phyloP scores from a whole-genome alignment of 805 yeast genomes.

The Ogataea siamensis region DNA sequence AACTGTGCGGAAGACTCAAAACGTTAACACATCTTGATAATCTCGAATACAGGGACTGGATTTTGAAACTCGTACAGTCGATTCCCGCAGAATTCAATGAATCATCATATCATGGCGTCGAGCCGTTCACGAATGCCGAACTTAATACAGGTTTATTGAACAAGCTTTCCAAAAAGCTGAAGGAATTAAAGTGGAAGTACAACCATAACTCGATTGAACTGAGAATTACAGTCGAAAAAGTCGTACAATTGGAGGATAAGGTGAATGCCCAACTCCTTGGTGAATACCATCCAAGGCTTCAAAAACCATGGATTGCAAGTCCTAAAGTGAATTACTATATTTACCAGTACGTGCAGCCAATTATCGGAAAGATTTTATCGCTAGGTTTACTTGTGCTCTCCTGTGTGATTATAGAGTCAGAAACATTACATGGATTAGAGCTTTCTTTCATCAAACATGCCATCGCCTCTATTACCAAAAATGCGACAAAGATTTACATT shows the following conservation, averaged over 20 bases:
- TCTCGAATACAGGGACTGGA: constrained; percentile 59
- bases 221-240: constrained; percentile 45
- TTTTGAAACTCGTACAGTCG: constrained; percentile 49
- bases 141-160: constrained; percentile 46
- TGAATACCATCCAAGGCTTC: constrained; percentile 33
- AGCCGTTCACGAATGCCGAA: constrained; percentile 29
- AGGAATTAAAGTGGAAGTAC: constrained; percentile 48
- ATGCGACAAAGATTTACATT: constrained; percentile 20
- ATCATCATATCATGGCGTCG: constrained; percentile 26
- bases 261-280: constrained; percentile 39
- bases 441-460: constrained; percentile 58
- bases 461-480: constrained; percentile 26
- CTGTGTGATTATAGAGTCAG: constrained; percentile 64
- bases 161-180: constrained; percentile 50
- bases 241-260: constrained; percentile 57
- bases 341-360: constrained; percentile 46
- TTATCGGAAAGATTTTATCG: constrained; percentile 42
- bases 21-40: constrained; percentile 48
- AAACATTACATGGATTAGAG: constrained; percentile 65
- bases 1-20: constrained; percentile 57
- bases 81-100: constrained; percentile 39
- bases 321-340: constrained; percentile 43
- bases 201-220: constrained; percentile 59
- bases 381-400: constrained; percentile 44
- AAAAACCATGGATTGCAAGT: constrained; percentile 26